Base-by-base conservation (phyloP, 139 green algal genomes). In the Closterium sp. region DNA sequence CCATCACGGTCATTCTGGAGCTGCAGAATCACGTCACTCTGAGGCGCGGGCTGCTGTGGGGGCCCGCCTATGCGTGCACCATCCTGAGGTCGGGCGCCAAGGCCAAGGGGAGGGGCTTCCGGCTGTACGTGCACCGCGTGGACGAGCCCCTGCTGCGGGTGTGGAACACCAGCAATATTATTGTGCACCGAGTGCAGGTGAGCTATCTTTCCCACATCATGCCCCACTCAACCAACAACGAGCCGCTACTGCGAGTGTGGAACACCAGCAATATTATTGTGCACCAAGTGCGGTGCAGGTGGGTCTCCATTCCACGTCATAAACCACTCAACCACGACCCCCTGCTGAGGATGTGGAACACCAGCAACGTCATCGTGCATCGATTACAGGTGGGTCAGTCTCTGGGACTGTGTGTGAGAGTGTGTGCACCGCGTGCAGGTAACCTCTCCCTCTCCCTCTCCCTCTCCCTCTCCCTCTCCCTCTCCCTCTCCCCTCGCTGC, bases 11-110 rank as follows among this genome's bases (percentile, higher is more conserved):
- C 0, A 55, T 36, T 19, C 33, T 88, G 0, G 85, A 43, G 85
- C 85, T 88, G n/a, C 85, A 88, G 85, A 88, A 88, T 30, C 33
- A 88, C 85, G 33, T 88, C 85, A 88, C 85, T 34, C 19, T 88
- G 1, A 31, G 16, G 30, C 10, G 30, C 25, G 9, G 33, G 25
- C 34, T 88, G 30, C 25, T 55, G 33, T 88, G 55, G 12, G 33
- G 85, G 1, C 33, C 30, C 9, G 6, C 25, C 12, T 88, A 43
- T 21, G 32, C 85, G 19, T 88, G 85, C 85, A 88, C 33, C 2
- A 69, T 88, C 8, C 85, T 88, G 30, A 10, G 23, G n/a, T 88
- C 85, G 33, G 85, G 33, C 3, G 23, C 25, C 3, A 7, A 12
- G 6, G 12, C 2, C 85, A 43, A 43, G 10, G 33, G 30, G 30